Evolutionary conservation across 257 asterid species (phyloP).

Genomic region (Ilex aquifolium): DNA sequence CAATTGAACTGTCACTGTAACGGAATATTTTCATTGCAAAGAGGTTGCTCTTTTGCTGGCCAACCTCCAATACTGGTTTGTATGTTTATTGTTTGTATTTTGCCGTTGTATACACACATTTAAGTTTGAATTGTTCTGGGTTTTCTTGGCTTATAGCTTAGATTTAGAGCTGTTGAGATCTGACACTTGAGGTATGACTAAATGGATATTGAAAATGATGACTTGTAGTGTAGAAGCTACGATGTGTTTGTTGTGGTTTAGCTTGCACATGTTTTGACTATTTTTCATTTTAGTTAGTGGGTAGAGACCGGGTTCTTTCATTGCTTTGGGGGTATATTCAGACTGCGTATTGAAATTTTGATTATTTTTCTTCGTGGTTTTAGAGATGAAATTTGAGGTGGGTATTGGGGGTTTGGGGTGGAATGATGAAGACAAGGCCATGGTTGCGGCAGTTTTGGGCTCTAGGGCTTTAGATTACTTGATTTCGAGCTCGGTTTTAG

Average conservation of each 20-base stretch:
- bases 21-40: conserved; percentile 13
- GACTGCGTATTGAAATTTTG: conserved; percentile 11
- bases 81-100: conserved; percentile 8
- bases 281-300: conserved; percentile 23
- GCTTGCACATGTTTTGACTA: conserved; percentile 5
- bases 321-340: conserved; percentile 2
- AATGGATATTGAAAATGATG: conserved; percentile 7
- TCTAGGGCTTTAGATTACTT: conserved; percentile 79
- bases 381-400: conserved; percentile 29
- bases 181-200: conserved; percentile 28
- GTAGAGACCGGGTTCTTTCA: conserved; percentile 9
- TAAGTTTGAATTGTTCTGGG: conserved; percentile 3
- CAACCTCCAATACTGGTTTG: conserved; percentile 36
- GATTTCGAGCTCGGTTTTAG: conserved; percentile 63
- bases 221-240: conserved; percentile 3
- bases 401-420: conserved; percentile 57
- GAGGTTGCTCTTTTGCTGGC: neutral
- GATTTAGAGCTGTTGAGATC: conserved; percentile 53
- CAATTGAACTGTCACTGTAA: conserved; percentile 7
- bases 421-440: conserved; percentile 72
- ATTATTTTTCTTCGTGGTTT: conserved; percentile 11
- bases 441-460: conserved; percentile 82
- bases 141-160: conserved; percentile 17
- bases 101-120: conserved; percentile 3
- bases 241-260: conserved; percentile 11